A percentile compares a stretch with the other conserved stretches of the same genome.
These are phyloP conservation scores for Vararia minispora DNA, from an alignment of 768 basidiomycete species.

Conservation along the genomic window DNA sequence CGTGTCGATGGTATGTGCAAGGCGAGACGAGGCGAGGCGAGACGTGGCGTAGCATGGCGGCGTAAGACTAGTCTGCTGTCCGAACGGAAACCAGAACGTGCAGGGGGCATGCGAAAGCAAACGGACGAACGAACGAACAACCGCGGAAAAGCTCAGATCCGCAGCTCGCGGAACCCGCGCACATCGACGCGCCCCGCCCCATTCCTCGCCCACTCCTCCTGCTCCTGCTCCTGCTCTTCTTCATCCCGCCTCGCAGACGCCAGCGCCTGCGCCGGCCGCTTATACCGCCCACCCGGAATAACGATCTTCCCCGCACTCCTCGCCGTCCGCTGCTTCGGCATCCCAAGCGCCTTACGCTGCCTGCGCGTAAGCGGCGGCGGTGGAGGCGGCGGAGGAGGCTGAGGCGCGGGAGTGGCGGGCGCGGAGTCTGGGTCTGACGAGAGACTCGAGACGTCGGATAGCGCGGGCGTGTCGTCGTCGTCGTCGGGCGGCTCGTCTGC, in stretches of 20 bases:
- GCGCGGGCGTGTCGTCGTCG: constrained; percentile 26
- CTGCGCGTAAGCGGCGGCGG: constrained; percentile 47
- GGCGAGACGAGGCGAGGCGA: too few relatives aligned
- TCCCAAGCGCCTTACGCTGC: constrained; percentile 56
- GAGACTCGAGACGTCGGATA: constrained; percentile 27
- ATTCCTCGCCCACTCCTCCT: constrained; percentile 51
- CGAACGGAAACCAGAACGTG: too few relatives aligned
- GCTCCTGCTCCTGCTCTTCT: constrained; percentile 22
- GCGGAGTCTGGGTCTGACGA: constrained; percentile 21
- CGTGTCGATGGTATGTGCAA: too few relatives aligned
- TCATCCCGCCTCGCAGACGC: constrained; percentile 16
- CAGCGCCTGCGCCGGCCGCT: constrained; percentile 21
- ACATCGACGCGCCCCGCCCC: constrained; percentile 67
- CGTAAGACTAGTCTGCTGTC: too few relatives aligned
- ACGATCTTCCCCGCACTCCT: constrained; percentile 42
- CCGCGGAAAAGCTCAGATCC: too few relatives aligned
- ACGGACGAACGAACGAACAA: too few relatives aligned
- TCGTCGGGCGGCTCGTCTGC: constrained; percentile 16
- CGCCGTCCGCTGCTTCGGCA: constrained; percentile 43
- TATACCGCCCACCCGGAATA: constrained; percentile 50
- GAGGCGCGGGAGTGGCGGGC: constrained; percentile 17
- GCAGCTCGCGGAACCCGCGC: constrained; percentile 67
- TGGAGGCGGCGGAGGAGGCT: constrained; percentile 17
- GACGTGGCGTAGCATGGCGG: too few relatives aligned
- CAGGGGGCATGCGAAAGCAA: too few relatives aligned